Evolutionary conservation across 169 alveolate genomes (phyloP).

Genomic region (Plasmodium cynomolgi): DNA sequence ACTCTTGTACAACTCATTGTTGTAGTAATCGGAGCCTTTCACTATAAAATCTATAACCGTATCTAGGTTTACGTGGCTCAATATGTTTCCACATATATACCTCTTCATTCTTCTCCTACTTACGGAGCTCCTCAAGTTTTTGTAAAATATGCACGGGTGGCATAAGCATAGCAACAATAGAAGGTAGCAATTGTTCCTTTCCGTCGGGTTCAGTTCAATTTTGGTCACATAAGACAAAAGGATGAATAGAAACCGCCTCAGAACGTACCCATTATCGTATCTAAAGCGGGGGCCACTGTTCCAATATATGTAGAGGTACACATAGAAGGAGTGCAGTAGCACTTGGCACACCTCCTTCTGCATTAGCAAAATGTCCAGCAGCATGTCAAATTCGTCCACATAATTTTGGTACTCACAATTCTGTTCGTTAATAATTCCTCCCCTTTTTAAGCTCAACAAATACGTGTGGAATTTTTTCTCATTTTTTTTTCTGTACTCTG

Average conservation of each 20-base stretch:
- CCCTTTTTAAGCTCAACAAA: constrained; percentile 48
- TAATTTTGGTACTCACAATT: constrained; percentile 47
- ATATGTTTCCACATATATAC: not conserved
- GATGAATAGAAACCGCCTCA: constrained; percentile 8
- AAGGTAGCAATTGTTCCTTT: constrained; percentile 24
- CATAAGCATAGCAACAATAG: constrained; percentile 55
- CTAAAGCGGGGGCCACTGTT: not conserved
- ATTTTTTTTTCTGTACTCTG: constrained; percentile 14
- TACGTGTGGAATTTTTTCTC: constrained; percentile 6
- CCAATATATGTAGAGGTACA: constrained; percentile 45
- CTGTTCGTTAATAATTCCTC: constrained; percentile 13
- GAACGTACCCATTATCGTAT: constrained; percentile 18
- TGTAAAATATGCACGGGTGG: constrained; percentile 34
- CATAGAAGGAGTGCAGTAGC: constrained; percentile 22
- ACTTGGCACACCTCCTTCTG: constrained; percentile 49
- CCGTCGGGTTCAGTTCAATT: not conserved
- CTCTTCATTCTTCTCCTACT: constrained; percentile 56
- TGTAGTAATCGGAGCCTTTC: constrained; percentile 52
- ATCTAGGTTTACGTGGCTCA: constrained; percentile 31
- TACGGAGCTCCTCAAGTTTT: constrained; percentile 11
- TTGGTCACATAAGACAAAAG: constrained; percentile 37
- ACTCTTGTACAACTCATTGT: constrained; percentile 13
- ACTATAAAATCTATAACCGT: constrained; percentile 13
- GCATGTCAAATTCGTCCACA: constrained; percentile 33
- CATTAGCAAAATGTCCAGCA: constrained; percentile 29